Conservation (phyloP, 371 early-diverging fungal genomes). For the Choanephora cucurbitarum region DNA sequence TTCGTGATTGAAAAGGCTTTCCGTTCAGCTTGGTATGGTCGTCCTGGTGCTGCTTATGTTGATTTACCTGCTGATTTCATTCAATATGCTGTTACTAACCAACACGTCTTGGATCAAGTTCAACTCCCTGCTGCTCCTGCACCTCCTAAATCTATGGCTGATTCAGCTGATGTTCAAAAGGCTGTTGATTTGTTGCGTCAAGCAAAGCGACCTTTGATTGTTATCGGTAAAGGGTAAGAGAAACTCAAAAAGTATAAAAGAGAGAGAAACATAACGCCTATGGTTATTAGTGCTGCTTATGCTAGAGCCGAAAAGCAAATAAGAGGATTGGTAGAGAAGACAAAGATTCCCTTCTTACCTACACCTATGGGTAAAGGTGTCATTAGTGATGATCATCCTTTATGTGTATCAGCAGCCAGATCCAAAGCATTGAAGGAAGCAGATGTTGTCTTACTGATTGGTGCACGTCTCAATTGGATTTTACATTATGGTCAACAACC, state of each 20-base stretch:
- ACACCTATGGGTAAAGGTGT: slow-evolving; percentile 87
- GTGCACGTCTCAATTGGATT: slow-evolving; percentile 83
- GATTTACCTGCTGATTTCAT: slow-evolving; percentile 79
- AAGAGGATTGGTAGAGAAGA: slow-evolving; percentile 52
- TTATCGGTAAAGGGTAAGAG: slow-evolving; percentile 77
- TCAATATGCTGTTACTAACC: slow-evolving; percentile 47
- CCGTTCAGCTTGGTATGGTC: slow-evolving; percentile 55
- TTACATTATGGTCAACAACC: slow-evolving; percentile 72
- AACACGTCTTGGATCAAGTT: slow-evolving; percentile 21
- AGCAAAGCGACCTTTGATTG: slow-evolving; percentile 68
- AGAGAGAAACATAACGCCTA: no score
- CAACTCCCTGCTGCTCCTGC: slow-evolving; percentile 27
- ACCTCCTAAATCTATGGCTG: slow-evolving; percentile 52
- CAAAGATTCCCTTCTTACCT: slow-evolving; percentile 72
- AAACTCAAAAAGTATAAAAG: no score
- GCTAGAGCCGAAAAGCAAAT: slow-evolving; percentile 70
- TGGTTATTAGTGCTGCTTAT: slow-evolving; percentile 71
- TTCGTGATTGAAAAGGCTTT: slow-evolving; percentile 62
- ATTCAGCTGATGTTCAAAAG: slow-evolving; percentile 28
- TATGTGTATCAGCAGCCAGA: slow-evolving; percentile 74
- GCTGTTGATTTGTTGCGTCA: slow-evolving; percentile 34
- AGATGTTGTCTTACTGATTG: slow-evolving; percentile 73
- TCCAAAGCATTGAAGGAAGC: slow-evolving; percentile 67
- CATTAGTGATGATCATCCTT: slow-evolving; percentile 62
- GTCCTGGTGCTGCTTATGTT: slow-evolving; percentile 76